These are phyloP conservation scores for Dittrichia graveolens DNA, from an alignment of 129 eudicot species.

Conservation along the genomic window DNA sequence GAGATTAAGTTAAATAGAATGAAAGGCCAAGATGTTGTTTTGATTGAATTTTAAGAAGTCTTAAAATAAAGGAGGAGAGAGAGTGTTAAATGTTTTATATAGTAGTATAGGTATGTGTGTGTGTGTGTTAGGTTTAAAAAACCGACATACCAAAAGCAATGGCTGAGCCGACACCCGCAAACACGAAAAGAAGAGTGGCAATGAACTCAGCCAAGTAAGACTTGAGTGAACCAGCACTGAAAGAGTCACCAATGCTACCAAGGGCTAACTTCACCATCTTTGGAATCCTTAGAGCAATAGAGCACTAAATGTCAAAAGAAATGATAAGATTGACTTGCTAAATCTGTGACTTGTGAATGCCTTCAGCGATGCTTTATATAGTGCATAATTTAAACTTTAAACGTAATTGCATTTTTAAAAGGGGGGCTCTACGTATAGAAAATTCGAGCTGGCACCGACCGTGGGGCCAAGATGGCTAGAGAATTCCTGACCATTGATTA, in stretches of 20 bases:
- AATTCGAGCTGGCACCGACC: slow-evolving; percentile 44
- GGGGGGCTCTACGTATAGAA: slow-evolving; percentile 22
- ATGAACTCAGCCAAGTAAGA: slow-evolving; percentile 57
- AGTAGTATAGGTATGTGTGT: too few relatives aligned
- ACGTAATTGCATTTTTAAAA: neutral
- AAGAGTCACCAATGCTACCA: slow-evolving; percentile 56
- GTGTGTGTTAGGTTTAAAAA: neutral
- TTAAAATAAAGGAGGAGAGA: too few relatives aligned
- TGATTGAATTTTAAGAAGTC: too few relatives aligned
- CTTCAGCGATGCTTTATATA: slow-evolving; percentile 41
- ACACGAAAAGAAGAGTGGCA: slow-evolving; percentile 56
- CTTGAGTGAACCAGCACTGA: slow-evolving; percentile 41
- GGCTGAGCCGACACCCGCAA: slow-evolving; percentile 60
- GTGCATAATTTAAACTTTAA: neutral
- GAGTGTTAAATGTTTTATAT: too few relatives aligned
- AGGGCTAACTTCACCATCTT: slow-evolving; percentile 58
- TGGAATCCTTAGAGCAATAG: neutral
- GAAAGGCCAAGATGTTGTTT: too few relatives aligned
- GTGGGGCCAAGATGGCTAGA: slow-evolving; percentile 32
- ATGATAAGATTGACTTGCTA: slow-evolving; percentile 19
- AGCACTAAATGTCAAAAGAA: slow-evolving; percentile 9
- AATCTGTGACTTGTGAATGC: slow-evolving; percentile 26
- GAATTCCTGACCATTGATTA: slow-evolving; percentile 17
- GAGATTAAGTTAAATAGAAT: too few relatives aligned
- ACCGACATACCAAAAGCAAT: slow-evolving; percentile 40